Conservation (phyloP, 495 filamentous ascomycete species). For the Margaritispora aquatica region DNA sequence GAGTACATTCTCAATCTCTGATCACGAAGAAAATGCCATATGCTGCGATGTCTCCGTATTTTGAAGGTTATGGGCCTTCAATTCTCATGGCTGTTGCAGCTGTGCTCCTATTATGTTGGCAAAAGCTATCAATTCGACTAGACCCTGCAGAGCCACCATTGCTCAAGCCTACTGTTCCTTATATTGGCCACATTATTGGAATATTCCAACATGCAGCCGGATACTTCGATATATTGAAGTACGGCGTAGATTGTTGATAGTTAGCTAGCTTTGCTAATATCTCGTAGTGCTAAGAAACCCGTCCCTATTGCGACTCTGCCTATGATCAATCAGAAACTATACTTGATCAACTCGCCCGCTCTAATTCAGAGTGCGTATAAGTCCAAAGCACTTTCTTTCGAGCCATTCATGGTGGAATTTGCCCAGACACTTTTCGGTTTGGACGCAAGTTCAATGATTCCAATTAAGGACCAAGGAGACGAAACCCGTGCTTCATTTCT, state of each 20-base stretch:
- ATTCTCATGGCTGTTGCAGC: background rate
- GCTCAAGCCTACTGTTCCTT: constrained; percentile 23
- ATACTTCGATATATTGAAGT: constrained; percentile 17
- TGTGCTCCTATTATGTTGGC: constrained; percentile 2
- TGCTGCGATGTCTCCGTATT: no score
- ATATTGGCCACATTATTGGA: constrained; percentile 27
- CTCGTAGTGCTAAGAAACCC: background rate
- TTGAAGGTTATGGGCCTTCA: constrained; percentile 10
- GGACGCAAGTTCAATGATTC: constrained; percentile 3
- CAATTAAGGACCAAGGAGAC: background rate
- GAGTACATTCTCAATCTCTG: no score
- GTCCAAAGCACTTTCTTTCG: constrained; percentile 4
- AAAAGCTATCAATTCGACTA: constrained; percentile 1
- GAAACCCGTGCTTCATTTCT: background rate
- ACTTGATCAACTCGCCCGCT: constrained; percentile 19
- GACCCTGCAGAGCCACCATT: constrained; percentile 26
- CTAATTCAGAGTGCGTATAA: constrained; percentile 20
- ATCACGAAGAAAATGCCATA: no score
- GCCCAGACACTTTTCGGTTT: constrained; percentile 3
- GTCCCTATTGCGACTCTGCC: constrained; percentile 12
- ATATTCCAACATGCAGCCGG: constrained; percentile 19
- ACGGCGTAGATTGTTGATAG: background rate
- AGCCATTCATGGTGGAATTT: constrained; percentile 8
- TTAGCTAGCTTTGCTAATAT: background rate
- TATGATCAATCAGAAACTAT: constrained; percentile 10